Evolutionary conservation across 192 early-diverging fungal genomes (phyloP), one percentile per base, ranked within the genome.

Genomic region (Entomortierella beljakovae): DNA sequence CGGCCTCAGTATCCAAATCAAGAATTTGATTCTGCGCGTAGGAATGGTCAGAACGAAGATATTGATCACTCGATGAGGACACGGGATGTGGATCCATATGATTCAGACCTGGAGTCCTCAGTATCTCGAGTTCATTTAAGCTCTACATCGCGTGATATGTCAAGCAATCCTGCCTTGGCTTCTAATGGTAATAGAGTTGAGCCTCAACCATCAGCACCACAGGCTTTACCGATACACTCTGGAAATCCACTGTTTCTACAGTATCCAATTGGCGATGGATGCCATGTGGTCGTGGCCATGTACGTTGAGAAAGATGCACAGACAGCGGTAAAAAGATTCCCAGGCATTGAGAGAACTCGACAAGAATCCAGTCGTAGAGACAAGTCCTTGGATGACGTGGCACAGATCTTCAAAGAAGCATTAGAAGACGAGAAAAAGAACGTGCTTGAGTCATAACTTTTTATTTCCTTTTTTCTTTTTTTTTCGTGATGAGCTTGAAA

Each of bases 241-340:
- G 52, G 63, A 1, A 55, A 68, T 22, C 73, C 73, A 18, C 33
- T 61, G 20, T 55, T 68, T 20, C 40, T 77, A 4, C 73, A 77
- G 48, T 77, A 77, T n/a, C 66, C 66, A 4, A 54, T 77, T 9
- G 66, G 64, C 1, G 73, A 68, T 33, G 73, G 73, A 15, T 68
- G 60, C 16, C 48, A 61, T 52, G 61, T 62, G 22, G 52, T 56
- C 9, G 57, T 77, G 34, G 66, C 65, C 2, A 61, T 77, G 34
- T 69, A 77, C 58, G 61, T 77, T 25, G 73, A 77, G 8, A 56
- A 22, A 29, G 61, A 63, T 51, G 54, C 60, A 9, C 33, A 61
- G 16, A 18, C 66, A 0, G 73, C 66, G 0, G 6, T 38, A 3
- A 58, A 25, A 13, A 26, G 73, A 0, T 62, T 77, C 46, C 52